These are phyloP conservation scores for Cladosporium austrohemisphaericum DNA, from an alignment of 2,329 filamentous ascomycete species.

Conservation along the genomic window DNA sequence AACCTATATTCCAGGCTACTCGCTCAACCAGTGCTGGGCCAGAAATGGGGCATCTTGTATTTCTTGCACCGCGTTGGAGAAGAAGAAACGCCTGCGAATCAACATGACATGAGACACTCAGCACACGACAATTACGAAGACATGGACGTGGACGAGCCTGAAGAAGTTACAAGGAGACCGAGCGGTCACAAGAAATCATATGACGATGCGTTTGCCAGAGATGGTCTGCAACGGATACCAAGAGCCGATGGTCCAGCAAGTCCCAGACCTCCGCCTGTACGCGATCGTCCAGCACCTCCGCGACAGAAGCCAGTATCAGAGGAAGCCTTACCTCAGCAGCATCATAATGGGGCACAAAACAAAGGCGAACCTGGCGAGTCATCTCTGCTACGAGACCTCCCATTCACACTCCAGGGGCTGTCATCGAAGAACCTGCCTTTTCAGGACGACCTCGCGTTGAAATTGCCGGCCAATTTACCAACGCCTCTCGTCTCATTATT, in stretches of 20 bases:
- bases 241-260: constrained; percentile 24
- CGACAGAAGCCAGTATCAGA: constrained; percentile 20
- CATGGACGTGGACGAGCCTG: constrained; percentile 16
- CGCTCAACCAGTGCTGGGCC: constrained; percentile 83
- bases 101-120: background rate
- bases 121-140: constrained; percentile 11
- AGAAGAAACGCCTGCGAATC: constrained; percentile 12
- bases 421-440: constrained; percentile 84
- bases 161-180: constrained; percentile 2
- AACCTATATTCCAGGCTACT: constrained; percentile 87
- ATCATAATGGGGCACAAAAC: constrained; percentile 17
- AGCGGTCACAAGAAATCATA: constrained; percentile 32
- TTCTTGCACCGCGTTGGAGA: constrained; percentile 71
- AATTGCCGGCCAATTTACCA: constrained; percentile 74
- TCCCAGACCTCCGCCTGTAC: constrained; percentile 22
- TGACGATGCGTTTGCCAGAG: constrained; percentile 47
- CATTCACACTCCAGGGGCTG: constrained; percentile 88
- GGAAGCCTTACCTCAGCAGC: constrained; percentile 4
- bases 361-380: constrained; percentile 38
- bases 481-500: constrained; percentile 81
- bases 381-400: constrained; percentile 62
- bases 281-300: constrained; percentile 21
- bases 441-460: constrained; percentile 62
- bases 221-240: constrained; percentile 41
- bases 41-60: constrained; percentile 96